phyloP scores from a whole-genome alignment of 805 yeast species.

The Saccharomycopsis javanensis region DNA sequence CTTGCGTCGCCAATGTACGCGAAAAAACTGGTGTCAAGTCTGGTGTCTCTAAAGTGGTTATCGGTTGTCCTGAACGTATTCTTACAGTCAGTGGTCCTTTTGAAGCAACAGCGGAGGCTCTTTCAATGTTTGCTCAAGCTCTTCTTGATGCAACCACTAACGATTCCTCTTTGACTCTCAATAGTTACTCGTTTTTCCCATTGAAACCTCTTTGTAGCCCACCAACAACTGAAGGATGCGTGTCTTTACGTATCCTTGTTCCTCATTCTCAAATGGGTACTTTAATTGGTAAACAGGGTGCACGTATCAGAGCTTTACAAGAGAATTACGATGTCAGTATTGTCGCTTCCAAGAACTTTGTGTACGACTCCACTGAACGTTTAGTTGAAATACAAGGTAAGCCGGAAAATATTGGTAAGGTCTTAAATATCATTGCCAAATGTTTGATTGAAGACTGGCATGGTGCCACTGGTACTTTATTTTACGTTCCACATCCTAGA shows the following conservation, averaged over 20 bases:
- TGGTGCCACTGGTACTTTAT: slow-evolving; percentile 51
- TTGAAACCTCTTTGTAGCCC: slow-evolving; percentile 47
- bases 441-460: slow-evolving; percentile 70
- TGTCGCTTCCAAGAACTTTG: slow-evolving; percentile 78
- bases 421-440: slow-evolving; percentile 50
- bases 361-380: slow-evolving; percentile 76
- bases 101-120: slow-evolving; percentile 58
- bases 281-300: slow-evolving; percentile 76
- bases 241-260: slow-evolving; percentile 57
- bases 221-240: slow-evolving; percentile 41
- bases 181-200: slow-evolving; percentile 46
- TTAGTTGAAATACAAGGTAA: slow-evolving; percentile 81
- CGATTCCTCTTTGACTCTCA: slow-evolving; percentile 16
- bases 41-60: slow-evolving; percentile 72
- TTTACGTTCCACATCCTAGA: slow-evolving; percentile 43
- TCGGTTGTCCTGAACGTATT: slow-evolving; percentile 76
- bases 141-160: slow-evolving; percentile 33
- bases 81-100: slow-evolving; percentile 69
- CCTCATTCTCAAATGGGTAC: slow-evolving; percentile 86
- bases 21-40: slow-evolving; percentile 73
- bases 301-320: slow-evolving; percentile 70
- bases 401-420: slow-evolving; percentile 49
- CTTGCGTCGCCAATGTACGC: slow-evolving; percentile 64
- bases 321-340: slow-evolving; percentile 60
- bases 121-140: slow-evolving; percentile 60